Evolutionary conservation across 169 alveolate species (phyloP), one percentile per base, ranked within the genome.

Genomic region (Cryptosporidium sp.): DNA sequence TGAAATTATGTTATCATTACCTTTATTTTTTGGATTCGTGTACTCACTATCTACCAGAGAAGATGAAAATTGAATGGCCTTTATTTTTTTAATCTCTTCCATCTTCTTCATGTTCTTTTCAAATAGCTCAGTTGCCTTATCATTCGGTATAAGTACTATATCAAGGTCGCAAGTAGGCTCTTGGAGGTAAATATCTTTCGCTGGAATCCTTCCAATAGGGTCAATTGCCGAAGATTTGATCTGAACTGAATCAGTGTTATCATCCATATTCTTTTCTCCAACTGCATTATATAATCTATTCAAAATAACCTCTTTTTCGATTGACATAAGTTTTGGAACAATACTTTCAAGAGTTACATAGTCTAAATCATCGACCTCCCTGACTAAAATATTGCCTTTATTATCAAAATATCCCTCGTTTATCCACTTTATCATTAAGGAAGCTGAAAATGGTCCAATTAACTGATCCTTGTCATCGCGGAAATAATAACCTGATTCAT

Each of bases 131-230:
- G 67, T 61, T 26, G 89, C 73, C 59, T 35, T 80, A 14, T 80
- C 89, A 26, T 80, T 80, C 1, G 89, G 89, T 29, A 80, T 62
- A 41, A 80, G 70, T 21, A 80, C 65, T 26, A 80, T 65, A n/a
- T 80, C 89, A 12, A 80, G 12, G 41, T 80, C 89, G 55, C 89
- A 80, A 3, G 89, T 80, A 41, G 89, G 80, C 23, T 80, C 89
- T 31, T 80, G 89, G 12, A 80, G 68, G 37, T 80, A 80, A n/a
- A 80, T 80, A 23, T 80, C 89, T 14, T 80, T 80, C 23, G 89
- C 89, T 7, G 89, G 89, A 31, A 80, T 80, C 59, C 80, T 80
- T 39, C 89, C 89, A 29, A 80, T 43, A 12, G 89, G 89, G 37
- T 80, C 89, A 29, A 80, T 80, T 6, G 89, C 89, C 5, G 80